Evolutionary conservation across 148 eudicot species (phyloP), one percentile per base, ranked within the genome.

Genomic region (Chenopodium berlandieri): DNA sequence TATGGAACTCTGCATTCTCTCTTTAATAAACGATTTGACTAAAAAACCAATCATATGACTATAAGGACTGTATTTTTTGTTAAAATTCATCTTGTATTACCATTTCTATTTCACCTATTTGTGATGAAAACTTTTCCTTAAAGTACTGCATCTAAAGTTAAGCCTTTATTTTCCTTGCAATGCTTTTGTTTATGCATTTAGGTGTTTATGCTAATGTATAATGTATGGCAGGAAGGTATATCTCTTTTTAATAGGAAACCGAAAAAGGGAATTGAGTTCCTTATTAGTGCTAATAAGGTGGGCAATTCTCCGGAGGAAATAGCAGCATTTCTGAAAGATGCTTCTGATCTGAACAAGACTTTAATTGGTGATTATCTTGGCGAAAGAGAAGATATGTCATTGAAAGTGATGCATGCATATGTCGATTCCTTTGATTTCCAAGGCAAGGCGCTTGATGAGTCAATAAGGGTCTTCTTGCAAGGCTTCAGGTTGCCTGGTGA

Each of bases 401-500:
- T 97, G 83, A 97, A 93, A 89, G 99, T 97, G 72, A 97, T 97
- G 99, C 98, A 97, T 87, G 94, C 97, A 76, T 97, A 94, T 60
- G 91, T 97, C 54, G 98, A 97, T 91, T 94, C 99, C 73, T 92
- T 97, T 87, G 93, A 94, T 19, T 94, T 97, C 83, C 94, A 91
- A 84, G 90, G 84, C 25, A 87, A 85, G 93, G 90, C 91, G 85
- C 89, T 97, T 73, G 99, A 97, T 79, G 98, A 94, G 89, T 97
- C 99, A 60, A 91, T 97, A 72, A 90, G 97, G 87, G 86, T 79
- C 79, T 91, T 97, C 81, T 85, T 97, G 79, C 94, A 87, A 90
- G 98, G 99, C 71, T 97, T 97, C 87, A 90, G 99, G 82, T 84
- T 97, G 84, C 99, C 99, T 73, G 99, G 99, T 70, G 99, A 97